Conservation (phyloP, 2,329 filamentous ascomycete genomes). For the Monilinia laxa region DNA sequence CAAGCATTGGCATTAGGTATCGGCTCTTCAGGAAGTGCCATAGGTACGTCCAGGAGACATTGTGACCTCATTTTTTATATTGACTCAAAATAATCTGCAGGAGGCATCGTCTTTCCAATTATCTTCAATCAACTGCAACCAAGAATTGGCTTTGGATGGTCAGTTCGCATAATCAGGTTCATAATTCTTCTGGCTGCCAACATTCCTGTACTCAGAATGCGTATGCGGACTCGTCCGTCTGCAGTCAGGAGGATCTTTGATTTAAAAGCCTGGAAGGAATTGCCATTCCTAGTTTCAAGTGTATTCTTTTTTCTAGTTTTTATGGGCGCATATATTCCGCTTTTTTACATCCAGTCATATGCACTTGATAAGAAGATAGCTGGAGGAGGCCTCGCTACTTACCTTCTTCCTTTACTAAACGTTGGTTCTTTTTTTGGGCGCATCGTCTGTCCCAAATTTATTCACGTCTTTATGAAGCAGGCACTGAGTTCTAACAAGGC, state of each 20-base stretch:
- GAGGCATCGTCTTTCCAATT: constrained; percentile 47
- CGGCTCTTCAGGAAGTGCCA: constrained; percentile 42
- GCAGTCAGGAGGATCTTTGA: background rate
- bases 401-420: constrained; percentile 30
- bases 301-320: constrained; percentile 29
- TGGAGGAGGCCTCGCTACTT: constrained; percentile 42
- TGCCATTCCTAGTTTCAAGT: background rate
- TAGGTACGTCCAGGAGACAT: constrained; percentile 31
- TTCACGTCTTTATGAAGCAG: background rate
- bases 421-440: constrained; percentile 52
- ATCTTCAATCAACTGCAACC: constrained; percentile 46
- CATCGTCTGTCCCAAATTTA: constrained; percentile 41
- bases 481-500: background rate
- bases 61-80: background rate
- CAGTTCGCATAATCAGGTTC: constrained; percentile 48
- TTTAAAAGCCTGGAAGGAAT: background rate
- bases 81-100: background rate
- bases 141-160: constrained; percentile 48
- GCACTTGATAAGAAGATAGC: constrained; percentile 30
- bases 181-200: constrained; percentile 33
- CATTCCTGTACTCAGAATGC: constrained; percentile 10
- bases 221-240: background rate
- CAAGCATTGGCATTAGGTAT: constrained; percentile 43
- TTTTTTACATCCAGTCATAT: constrained; percentile 45
- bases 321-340: constrained; percentile 53